Percentiles rank a stretch among this genome's conserved stretches.
Conservation (phyloP, 306 rosid species). For the Oxytropis ochrocephala region DNA sequence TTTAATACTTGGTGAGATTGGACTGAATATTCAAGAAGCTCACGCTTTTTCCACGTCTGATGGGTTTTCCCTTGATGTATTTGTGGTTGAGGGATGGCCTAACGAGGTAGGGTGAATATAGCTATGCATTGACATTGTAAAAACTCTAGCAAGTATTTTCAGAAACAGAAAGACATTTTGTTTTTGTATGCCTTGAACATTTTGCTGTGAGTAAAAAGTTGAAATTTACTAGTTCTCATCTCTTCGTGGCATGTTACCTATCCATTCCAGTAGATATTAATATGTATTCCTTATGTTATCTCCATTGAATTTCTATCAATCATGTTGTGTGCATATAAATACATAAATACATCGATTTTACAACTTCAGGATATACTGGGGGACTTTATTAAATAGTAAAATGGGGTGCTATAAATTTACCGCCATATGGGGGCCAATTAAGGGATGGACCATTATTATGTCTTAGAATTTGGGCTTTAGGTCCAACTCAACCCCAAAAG, state of each 20-base stretch:
- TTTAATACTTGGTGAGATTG: constrained; percentile 76
- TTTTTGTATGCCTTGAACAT: constrained; percentile 6
- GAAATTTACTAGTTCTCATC: neutral
- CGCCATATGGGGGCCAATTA: neutral
- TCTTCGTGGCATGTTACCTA: constrained; percentile 5
- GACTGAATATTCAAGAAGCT: constrained; percentile 98
- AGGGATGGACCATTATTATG: neutral
- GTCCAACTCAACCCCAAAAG: too few species aligned
- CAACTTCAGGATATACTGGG: neutral
- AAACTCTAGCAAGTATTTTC: constrained; percentile 6
- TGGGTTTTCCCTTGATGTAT: constrained; percentile 97
- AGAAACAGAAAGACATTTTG: constrained; percentile 3
- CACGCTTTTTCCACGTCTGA: constrained; percentile 96
- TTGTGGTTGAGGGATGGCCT: constrained; percentile 93
- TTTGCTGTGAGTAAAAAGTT: constrained; percentile 1
- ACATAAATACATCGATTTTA: neutral
- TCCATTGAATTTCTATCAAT: neutral
- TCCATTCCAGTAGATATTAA: constrained; percentile 10
- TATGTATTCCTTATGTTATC: constrained; percentile 1
- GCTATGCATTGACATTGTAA: constrained; percentile 15
- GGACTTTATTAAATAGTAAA: neutral
- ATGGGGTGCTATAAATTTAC: neutral
- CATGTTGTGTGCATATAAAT: neutral
- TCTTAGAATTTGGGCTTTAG: too few species aligned
- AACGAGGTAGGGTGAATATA: constrained; percentile 57